Percentiles rank a stretch among this genome's conserved stretches.
Evolutionary conservation across 768 basidiomycete genomes (phyloP).

Genomic region (Termitomyces titanicus): DNA sequence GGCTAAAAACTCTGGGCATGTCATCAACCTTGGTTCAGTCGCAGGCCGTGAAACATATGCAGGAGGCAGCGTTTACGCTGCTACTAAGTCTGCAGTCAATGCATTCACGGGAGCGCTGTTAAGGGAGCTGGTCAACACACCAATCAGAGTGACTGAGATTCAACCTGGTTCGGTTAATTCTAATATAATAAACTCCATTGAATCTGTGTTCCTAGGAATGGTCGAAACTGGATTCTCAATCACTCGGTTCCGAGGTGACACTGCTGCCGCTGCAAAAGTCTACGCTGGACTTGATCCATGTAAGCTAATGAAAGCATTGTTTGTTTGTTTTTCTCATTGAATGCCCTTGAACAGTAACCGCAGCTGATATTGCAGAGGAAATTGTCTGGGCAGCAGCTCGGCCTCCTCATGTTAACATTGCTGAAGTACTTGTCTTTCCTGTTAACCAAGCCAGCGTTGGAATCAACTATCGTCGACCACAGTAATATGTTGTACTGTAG

Average conservation of each 20-base stretch:
- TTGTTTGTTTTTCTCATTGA: not conserved
- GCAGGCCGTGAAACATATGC: slow-evolving; percentile 87
- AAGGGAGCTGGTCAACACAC: slow-evolving; percentile 87
- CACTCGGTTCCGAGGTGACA: slow-evolving; percentile 85
- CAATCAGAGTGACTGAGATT: slow-evolving; percentile 91
- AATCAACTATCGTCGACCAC: slow-evolving; percentile 52
- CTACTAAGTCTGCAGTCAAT: slow-evolving; percentile 83
- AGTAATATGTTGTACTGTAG: slow-evolving; percentile 16
- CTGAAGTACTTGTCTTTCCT: slow-evolving; percentile 74
- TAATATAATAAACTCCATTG: slow-evolving; percentile 6
- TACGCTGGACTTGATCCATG: slow-evolving; percentile 87
- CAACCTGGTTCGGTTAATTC: slow-evolving; percentile 64
- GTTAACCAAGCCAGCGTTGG: slow-evolving; percentile 76
- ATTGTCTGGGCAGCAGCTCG: slow-evolving; percentile 95
- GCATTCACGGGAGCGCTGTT: slow-evolving; percentile 83
- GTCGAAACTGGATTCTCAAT: slow-evolving; percentile 93
- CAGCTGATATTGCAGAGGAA: slow-evolving; percentile 92
- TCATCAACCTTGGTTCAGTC: slow-evolving; percentile 95
- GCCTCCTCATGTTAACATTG: slow-evolving; percentile 90
- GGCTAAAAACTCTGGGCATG: slow-evolving; percentile 70
- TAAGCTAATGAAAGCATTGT: slow-evolving; percentile 35
- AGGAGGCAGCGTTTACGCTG: slow-evolving; percentile 90
- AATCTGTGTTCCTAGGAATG: slow-evolving; percentile 47
- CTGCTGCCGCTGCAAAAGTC: slow-evolving; percentile 77
- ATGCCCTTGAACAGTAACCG: slow-evolving; percentile 50